Evolutionary conservation across 1,284 basidiomycete genomes (phyloP), one percentile per base, ranked within the genome.

Genomic region (Moniliella sp.): DNA sequence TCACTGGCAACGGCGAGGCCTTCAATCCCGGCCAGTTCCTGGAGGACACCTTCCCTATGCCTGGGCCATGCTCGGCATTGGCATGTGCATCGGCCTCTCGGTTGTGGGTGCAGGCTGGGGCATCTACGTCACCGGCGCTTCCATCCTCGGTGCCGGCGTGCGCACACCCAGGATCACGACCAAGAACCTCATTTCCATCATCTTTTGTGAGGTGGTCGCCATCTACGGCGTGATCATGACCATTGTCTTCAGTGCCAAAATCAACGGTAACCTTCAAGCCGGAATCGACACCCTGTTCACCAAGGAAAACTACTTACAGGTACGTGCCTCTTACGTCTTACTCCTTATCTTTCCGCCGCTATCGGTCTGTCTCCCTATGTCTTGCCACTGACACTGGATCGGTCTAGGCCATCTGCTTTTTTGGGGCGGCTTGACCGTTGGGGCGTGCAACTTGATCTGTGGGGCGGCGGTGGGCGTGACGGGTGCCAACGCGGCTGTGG

Each of bases 181-280:
- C 21, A 97, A 97, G 71, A 97, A 97, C 62, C 64, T 97, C 61
- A 93, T 94, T 52, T 86, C 53, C 18, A 86, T 97, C 66, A 94
- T 97, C 60, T 94, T 97, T 67, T 94, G 88, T 62, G 88, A 97
- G 67, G 88, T 93, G 46, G 82, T 91, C 14, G 84, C 83, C 40
- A 91, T 91, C 56, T 91, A 88, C 63, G 86, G 78, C 35, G 79
- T 83, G 32, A 82, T 86, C 34, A 59, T 59, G 50, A 52, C 56
- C 10, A 59, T 59, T 32, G 54, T 59, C 15, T 57, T 59, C 29
- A 48, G 45, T 8, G 41, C 56, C 25, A 59, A 59, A 38, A 46
- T 57, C 37, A 43, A 43, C 1, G 54, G 54, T 10, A 55, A 46
- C 23, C 35, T 59, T 3, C 37, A 46, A 18, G 33, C 28, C 11